Percentiles rank a stretch among this genome's conserved stretches.
Evolutionary conservation across 2,329 filamentous ascomycete genomes (phyloP).

Genomic region (Fusarium cyanostomum): DNA sequence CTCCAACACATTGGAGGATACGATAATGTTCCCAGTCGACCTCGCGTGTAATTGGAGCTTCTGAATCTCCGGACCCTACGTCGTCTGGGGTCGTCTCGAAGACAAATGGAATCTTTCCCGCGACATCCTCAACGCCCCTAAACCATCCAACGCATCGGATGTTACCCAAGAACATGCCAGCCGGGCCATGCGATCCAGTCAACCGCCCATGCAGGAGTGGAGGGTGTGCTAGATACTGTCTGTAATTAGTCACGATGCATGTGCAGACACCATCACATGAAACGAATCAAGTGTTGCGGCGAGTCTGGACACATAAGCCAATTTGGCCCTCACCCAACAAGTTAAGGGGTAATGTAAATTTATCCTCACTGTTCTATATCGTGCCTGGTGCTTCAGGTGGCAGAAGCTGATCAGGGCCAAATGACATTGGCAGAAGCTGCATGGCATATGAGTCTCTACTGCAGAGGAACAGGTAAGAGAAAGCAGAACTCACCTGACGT

Average conservation of each 20-base stretch:
- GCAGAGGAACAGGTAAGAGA: background rate
- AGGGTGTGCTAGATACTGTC: background rate
- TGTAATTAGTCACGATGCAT: background rate
- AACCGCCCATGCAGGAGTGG: constrained; percentile 1
- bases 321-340: background rate
- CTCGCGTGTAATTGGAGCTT: no score
- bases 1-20: background rate
- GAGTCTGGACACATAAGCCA: background rate
- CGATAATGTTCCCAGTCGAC: background rate
- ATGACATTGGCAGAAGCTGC: constrained; percentile 73
- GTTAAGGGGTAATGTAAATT: background rate
- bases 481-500: constrained; percentile 63
- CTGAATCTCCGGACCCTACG: background rate
- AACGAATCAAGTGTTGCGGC: background rate
- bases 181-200: constrained; percentile 4
- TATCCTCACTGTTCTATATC: background rate
- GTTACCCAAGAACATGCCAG: constrained; percentile 3
- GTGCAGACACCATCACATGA: background rate
- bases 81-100: background rate
- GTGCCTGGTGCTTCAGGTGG: constrained; percentile 42
- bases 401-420: constrained; percentile 69
- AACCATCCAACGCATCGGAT: constrained; percentile 3
- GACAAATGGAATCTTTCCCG: background rate
- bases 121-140: background rate
- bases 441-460: constrained; percentile 15